Percentiles rank a stretch among this genome's conserved stretches.
Evolutionary conservation across 306 rosid genomes (phyloP).

Genomic region (Cucurbita moschata): DNA sequence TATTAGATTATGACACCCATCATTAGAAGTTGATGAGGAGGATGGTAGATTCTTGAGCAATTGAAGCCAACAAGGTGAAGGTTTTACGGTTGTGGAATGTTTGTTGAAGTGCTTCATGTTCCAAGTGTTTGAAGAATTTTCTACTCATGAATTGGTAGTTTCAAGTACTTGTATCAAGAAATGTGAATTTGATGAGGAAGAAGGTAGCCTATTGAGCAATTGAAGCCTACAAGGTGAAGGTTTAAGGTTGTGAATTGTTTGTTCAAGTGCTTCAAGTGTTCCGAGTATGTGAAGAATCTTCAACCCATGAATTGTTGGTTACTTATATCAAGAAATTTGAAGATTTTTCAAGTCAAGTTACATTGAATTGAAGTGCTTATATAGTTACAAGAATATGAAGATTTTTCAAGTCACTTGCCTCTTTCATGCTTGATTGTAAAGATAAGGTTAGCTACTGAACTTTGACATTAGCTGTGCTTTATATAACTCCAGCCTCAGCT

Average conservation of each 20-base stretch:
- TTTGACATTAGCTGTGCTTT: constrained; percentile 40
- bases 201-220: constrained; percentile 49
- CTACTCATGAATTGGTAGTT: constrained; percentile 40
- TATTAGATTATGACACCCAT: constrained; percentile 40
- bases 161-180: constrained; percentile 19
- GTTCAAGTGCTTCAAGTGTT: constrained; percentile 55
- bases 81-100: constrained; percentile 46
- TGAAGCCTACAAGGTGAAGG: constrained; percentile 46
- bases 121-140: constrained; percentile 73
- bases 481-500: constrained; percentile 41
- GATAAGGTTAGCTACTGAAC: constrained; percentile 62
- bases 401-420: constrained; percentile 65
- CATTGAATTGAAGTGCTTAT: constrained; percentile 50
- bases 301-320: constrained; percentile 45
- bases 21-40: constrained; percentile 63
- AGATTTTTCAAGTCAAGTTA: constrained; percentile 31
- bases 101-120: constrained; percentile 62
- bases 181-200: constrained; percentile 54
- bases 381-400: constrained; percentile 60
- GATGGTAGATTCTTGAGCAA: constrained; percentile 54
- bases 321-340: constrained; percentile 19
- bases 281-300: constrained; percentile 73
- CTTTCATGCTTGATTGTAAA: constrained; percentile 65
- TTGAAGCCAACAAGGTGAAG: constrained; percentile 49
- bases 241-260: constrained; percentile 54